Conservation (phyloP, 345 rosid genomes). For the Acer saccharum region DNA sequence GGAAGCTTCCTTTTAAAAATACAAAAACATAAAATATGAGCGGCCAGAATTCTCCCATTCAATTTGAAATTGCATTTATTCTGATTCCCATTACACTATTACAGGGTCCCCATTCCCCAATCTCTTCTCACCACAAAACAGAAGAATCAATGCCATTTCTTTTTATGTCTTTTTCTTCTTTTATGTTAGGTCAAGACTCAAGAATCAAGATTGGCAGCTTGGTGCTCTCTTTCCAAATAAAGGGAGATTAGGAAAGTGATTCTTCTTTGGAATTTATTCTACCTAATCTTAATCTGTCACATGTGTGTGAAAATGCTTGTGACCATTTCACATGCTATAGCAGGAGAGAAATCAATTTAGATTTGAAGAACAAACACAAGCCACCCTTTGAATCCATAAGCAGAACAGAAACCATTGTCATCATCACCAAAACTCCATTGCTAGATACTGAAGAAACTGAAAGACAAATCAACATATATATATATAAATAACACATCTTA, state of each 20-base stretch:
- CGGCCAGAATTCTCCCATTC: background rate
- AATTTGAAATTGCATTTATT: background rate
- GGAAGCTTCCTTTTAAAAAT: background rate
- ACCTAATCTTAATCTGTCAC: background rate
- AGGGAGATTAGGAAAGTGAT: background rate
- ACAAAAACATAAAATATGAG: too few relatives aligned
- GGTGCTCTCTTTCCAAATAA: background rate
- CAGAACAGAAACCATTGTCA: too few relatives aligned
- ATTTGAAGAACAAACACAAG: too few relatives aligned
- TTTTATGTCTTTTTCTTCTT: too few relatives aligned
- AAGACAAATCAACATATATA: too few relatives aligned
- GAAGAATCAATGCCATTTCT: background rate
- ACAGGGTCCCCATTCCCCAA: background rate
- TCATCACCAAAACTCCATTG: background rate
- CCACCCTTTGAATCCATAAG: too few relatives aligned
- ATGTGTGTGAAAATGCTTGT: background rate
- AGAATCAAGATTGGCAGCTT: constrained; percentile 7
- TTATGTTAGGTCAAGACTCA: background rate
- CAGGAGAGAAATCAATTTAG: too few relatives aligned
- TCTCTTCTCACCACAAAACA: too few relatives aligned
- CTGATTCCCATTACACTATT: background rate
- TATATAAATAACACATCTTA: background rate
- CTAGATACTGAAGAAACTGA: background rate
- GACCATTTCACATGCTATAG: too few relatives aligned
- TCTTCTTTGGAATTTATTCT: background rate